Base-by-base conservation (phyloP, 106 monocot species). In the Phalaenopsis aphrodite region DNA sequence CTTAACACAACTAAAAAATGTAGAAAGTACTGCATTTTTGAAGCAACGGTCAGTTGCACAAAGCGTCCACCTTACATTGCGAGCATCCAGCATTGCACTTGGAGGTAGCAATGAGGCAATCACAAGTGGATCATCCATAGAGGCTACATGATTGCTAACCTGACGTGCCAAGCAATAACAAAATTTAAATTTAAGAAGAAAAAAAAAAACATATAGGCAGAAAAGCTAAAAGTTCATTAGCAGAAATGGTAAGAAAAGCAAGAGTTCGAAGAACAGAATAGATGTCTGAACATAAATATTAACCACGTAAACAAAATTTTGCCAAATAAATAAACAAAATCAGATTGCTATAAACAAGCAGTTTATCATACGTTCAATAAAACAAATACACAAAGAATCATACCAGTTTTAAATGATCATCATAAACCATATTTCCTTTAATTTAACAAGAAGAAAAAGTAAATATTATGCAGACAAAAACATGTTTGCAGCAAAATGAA, bases 131-230 rank as follows among this genome's bases (percentile, higher is more conserved):
- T 96, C 95, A 84, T 96, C 93, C 37, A 96, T 77, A 82, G 95
- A 81, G 19, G 95, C 95, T 21, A 96, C 95, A 88, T 96, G 93
- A 87, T 96, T 96, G 85, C 95, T 96, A 67, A 90, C 93, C 91
- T 93, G 82, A 36, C 78, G 81, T 73, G 69, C 55, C 49, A 56
- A 45, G 11, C 55, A 8, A 55, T 7, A 48, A 1, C 6, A 21
- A 36, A 76, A 18, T 49, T 9, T 8, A 58, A 23, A 68, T 56
- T 49, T 64, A 8, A 66, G 19, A 82, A 61, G n/a, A 61, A 61
- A 61, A 61, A 61, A 61, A 61, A 52, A 52, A 67, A 74, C 15
- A 23, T 19, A 56, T 18, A 75, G 2, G 52, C 36, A 49, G 36
- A 18, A 42, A 49, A 52, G 30, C 46, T 52, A 11, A 38, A 68